Evolutionary conservation across 352 stramenopile species (phyloP).

Genomic region (Plasmopara muralis): DNA sequence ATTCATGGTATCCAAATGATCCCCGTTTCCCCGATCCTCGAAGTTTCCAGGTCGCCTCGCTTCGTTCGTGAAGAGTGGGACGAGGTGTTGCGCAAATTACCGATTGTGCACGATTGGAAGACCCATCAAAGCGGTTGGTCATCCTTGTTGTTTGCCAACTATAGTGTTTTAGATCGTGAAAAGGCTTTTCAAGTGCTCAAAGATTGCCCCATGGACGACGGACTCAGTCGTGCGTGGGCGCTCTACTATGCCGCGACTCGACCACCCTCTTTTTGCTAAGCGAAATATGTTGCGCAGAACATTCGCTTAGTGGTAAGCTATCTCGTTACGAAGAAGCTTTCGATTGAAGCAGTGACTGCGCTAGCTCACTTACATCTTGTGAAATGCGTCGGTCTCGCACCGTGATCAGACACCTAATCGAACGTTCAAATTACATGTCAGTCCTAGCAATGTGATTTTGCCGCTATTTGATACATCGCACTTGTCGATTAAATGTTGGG

Average conservation of each 20-base stretch:
- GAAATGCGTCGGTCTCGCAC: constrained; percentile 28
- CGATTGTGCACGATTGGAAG: constrained; percentile 46
- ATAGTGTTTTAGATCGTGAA: constrained; percentile 34
- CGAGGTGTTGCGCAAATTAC: constrained; percentile 44
- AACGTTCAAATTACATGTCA: constrained; percentile 4
- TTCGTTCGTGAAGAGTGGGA: constrained; percentile 65
- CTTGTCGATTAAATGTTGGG: constrained; percentile 29
- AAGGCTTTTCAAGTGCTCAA: constrained; percentile 33
- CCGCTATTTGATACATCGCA: constrained; percentile 9
- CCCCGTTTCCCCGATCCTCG: constrained; percentile 47
- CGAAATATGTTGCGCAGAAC: background rate
- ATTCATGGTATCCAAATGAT: constrained; percentile 80
- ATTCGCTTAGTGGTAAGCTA: background rate
- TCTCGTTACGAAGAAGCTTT: constrained; percentile 19
- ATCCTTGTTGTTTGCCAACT: constrained; percentile 60
- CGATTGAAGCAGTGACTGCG: constrained; percentile 45
- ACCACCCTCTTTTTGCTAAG: constrained; percentile 19
- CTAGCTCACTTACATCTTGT: constrained; percentile 30
- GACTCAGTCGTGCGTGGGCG: constrained; percentile 59
- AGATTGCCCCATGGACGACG: constrained; percentile 56
- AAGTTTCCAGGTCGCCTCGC: constrained; percentile 25
- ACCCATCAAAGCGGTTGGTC: constrained; percentile 41
- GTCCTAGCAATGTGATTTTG: background rate
- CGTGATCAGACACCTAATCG: constrained; percentile 28
- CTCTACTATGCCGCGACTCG: constrained; percentile 51